These are phyloP conservation scores for Phytophthora fragariaefolia DNA, from an alignment of 352 stramenopile genomes.

Conservation along the genomic window DNA sequence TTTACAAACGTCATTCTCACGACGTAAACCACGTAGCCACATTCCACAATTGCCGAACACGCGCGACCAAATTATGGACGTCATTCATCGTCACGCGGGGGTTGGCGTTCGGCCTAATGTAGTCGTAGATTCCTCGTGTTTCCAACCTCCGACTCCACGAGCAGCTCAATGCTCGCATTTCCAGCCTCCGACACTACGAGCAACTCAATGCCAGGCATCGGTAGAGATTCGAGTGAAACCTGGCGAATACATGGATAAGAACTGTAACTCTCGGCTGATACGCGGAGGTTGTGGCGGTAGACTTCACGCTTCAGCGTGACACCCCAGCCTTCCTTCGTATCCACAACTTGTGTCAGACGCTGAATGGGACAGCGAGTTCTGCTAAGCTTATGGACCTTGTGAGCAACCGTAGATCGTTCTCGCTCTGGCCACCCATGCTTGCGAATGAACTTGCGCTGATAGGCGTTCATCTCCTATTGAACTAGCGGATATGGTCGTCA, in stretches of 20 bases:
- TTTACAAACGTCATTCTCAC: not conserved
- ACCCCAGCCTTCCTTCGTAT: constrained; percentile 3
- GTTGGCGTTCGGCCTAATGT: constrained; percentile 11
- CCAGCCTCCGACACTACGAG: constrained; percentile 5
- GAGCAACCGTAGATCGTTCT: not conserved
- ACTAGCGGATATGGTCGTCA: too few relatives aligned
- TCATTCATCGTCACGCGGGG: constrained; percentile 16
- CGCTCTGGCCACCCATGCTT: too few relatives aligned
- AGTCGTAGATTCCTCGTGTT: too few relatives aligned
- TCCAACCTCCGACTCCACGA: too few relatives aligned
- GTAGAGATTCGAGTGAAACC: not conserved
- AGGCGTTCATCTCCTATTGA: too few relatives aligned
- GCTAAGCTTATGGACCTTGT: not conserved
- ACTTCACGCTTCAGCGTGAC: constrained; percentile 7
- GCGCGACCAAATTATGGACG: not conserved
- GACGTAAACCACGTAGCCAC: constrained; percentile 4
- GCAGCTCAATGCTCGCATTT: not conserved
- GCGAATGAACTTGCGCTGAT: too few relatives aligned
- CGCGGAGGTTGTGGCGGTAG: constrained; percentile 7
- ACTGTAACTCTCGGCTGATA: constrained; percentile 5
- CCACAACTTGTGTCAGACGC: constrained; percentile 7
- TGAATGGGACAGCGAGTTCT: constrained; percentile 8
- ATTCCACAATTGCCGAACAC: constrained; percentile 1
- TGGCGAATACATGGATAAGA: constrained; percentile 25
- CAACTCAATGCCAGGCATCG: constrained; percentile 15